Base-by-base conservation (phyloP, 2,329 filamentous ascomycete species). In the Colletotrichum tropicale region DNA sequence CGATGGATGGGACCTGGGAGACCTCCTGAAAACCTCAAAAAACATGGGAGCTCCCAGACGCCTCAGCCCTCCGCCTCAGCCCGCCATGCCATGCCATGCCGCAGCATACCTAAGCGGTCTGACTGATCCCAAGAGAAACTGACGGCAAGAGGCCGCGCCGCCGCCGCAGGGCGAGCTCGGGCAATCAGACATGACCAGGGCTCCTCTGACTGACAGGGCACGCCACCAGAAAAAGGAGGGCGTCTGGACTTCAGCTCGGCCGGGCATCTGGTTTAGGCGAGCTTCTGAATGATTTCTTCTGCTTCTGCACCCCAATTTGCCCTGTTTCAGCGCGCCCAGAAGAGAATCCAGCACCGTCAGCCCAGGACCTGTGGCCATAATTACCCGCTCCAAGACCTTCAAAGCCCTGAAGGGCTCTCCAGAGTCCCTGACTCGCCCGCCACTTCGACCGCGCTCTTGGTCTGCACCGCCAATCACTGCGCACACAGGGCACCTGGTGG, bases 301-400 rank as follows among this genome's bases (percentile, higher is more conserved):
- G 24, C 28, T 75, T 56, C 38, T 58, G 60, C 30, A 65, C 28
- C 58, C 68, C 60, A 65, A 71, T 28, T 28, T 64, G 70, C 48
- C 34, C 28, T 67, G 70, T 73, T 68, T 65, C 58, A 64, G n/a
- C 38, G 26, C 56, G 73, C 73, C 70, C 34, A 73, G 73, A 75
- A 38, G 32, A 68, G 21, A 30, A 48, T 65, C 70, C 58, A 73
- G 64, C 34, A 28, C 56, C 58, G 70, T 28, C 56, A 48, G 30
- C 43, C 60, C 43, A 52, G 43, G 30, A 30, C n/a, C 12, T 34
- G 60, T 70, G 58, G 58, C 34, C 66, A 70, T 52, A 30, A 66
- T 24, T n/a, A 70, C n/a, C 48, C 21, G 58, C 18, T 61, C 58
- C 58, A 62, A 62, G 58, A 52, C 43, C 13, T 52, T 52, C 43